Evolutionary conservation across 139 green algal genomes (phyloP), one percentile per base, ranked within the genome.

Genomic region (Chlorokybus atmophyticus): DNA sequence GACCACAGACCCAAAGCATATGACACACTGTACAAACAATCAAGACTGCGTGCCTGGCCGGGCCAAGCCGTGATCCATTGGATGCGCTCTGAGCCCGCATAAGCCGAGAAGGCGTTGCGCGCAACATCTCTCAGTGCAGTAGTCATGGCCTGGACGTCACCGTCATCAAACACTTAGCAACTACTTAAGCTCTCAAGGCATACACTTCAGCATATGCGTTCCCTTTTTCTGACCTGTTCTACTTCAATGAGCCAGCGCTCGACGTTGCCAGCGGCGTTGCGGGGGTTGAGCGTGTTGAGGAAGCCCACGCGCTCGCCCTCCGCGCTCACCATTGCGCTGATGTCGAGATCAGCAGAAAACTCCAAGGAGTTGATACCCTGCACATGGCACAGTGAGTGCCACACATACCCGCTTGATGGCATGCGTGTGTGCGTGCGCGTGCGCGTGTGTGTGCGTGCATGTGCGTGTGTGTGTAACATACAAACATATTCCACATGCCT

Each of bases 221-320:
- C 19, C 39, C 19, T n/a, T 47, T 19, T 19, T n/a, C 19, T 19
- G 19, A n/a, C 19, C 3, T 65, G 60, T 69, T 87, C 78, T 29
- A 69, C 80, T 49, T 90, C 82, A 30, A 86, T 85, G 7, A 90
- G 70, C 82, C 82, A 90, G 3, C 74, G 74, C 75, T 90, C 82
- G 40, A 90, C 82, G 40, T 75, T 73, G 58, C 78, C 80, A 23
- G 60, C 64, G 4, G 73, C 73, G 23, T 41, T 40, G 23, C 59
- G 68, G 24, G 82, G 79, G 63, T 84, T 85, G 79, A 88, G 85
- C 26, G 58, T 44, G 31, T 40, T 29, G 25, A 55, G 48, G 63
- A 83, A 57, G 50, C 7, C 23, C 29, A 87, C 71, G 48, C 66
- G 68, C 78, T 88, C 82, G n/a, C 69, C 64, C 53, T 87, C 82